Conservation (phyloP, 1,284 basidiomycete genomes). For the Leccinum fuscescens region DNA sequence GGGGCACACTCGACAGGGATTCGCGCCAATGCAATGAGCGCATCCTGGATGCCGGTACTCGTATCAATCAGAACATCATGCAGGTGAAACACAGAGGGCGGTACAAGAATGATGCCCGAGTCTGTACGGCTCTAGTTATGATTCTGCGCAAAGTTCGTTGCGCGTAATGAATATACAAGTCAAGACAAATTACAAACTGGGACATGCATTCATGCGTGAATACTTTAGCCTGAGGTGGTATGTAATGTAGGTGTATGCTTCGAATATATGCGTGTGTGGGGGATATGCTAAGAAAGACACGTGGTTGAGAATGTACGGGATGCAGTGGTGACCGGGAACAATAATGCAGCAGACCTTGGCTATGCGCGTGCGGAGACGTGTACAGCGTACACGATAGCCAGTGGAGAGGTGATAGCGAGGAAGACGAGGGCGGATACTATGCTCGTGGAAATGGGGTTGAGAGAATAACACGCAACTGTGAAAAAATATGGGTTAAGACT, state of each 20-base stretch:
- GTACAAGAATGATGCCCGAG: slow-evolving; percentile 21
- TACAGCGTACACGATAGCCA: slow-evolving; percentile 20
- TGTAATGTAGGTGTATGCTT: slow-evolving; percentile 20
- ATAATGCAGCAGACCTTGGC: background rate
- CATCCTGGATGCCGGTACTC: slow-evolving; percentile 1
- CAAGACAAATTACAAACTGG: slow-evolving; percentile 7
- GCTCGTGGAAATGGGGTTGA: slow-evolving; percentile 10
- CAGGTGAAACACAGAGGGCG: slow-evolving; percentile 1
- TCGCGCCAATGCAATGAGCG: slow-evolving; percentile 4
- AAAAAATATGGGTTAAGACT: slow-evolving; percentile 6
- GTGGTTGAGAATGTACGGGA: background rate
- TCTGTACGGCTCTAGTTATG: slow-evolving; percentile 16
- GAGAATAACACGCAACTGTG: slow-evolving; percentile 11
- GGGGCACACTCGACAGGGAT: background rate
- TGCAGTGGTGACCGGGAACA: background rate
- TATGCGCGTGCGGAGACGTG: slow-evolving; percentile 12
- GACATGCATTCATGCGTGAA: slow-evolving; percentile 2
- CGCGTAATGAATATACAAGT: slow-evolving; percentile 10
- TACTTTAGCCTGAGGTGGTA: slow-evolving; percentile 2
- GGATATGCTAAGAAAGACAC: slow-evolving; percentile 8
- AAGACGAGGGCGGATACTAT: slow-evolving; percentile 21
- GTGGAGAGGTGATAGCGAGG: slow-evolving; percentile 17
- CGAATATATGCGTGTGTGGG: slow-evolving; percentile 11
- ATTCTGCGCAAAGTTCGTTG: slow-evolving; percentile 4
- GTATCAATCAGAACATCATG: slow-evolving; percentile 1